A percentile compares a stretch with the other conserved stretches of the same genome.
Evolutionary conservation across 331 rosid genomes (phyloP).

Genomic region (Dryas integrifolia): DNA sequence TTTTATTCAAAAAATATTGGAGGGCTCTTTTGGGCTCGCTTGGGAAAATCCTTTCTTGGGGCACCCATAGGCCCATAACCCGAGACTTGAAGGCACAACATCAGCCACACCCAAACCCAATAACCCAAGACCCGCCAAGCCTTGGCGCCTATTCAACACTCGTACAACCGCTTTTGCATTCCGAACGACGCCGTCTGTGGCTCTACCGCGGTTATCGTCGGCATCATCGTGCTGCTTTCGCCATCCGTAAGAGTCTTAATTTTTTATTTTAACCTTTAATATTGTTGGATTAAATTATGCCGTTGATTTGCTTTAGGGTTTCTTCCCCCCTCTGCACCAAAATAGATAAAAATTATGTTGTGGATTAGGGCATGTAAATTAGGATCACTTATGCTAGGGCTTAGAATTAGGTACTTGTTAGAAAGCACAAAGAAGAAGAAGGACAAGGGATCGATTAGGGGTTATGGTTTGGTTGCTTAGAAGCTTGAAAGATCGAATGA

Average conservation of each 20-base stretch:
- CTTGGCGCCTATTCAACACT: background rate
- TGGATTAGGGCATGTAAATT: background rate
- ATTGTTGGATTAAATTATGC: background rate
- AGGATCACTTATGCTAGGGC: background rate
- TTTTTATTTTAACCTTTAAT: background rate
- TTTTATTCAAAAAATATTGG: no score
- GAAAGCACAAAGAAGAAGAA: background rate
- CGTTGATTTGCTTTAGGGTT: background rate
- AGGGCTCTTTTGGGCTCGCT: no score
- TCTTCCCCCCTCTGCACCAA: background rate
- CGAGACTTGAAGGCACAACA: no score
- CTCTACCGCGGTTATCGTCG: background rate
- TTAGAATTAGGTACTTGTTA: no score
- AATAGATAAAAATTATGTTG: background rate
- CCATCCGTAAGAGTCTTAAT: background rate
- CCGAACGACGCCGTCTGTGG: slow-evolving; percentile 2
- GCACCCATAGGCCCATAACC: no score
- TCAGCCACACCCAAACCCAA: background rate
- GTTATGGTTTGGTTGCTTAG: no score
- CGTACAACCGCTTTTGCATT: background rate
- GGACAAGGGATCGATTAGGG: background rate
- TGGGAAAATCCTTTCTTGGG: no score
- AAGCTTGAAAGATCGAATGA: no score
- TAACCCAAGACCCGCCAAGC: slow-evolving; percentile 2
- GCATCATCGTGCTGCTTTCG: background rate